Evolutionary conservation across 2,329 filamentous ascomycete species (phyloP).

Genomic region (Ophiocordyceps sinensis): DNA sequence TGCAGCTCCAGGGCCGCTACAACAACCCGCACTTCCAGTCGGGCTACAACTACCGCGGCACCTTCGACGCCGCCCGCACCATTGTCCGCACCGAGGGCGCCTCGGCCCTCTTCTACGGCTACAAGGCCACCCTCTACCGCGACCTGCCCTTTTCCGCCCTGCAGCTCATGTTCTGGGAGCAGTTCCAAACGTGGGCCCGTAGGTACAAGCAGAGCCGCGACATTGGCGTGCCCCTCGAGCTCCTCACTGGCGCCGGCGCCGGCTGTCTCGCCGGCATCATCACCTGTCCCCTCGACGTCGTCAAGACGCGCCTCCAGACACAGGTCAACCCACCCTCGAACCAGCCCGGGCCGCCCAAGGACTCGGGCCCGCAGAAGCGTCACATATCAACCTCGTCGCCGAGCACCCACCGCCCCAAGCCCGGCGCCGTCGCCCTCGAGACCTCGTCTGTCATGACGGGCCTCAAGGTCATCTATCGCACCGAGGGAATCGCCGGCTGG

Average conservation of each 20-base stretch:
- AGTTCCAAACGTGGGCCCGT: constrained; percentile 72
- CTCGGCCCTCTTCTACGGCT: constrained; percentile 84
- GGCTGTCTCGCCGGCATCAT: constrained; percentile 88
- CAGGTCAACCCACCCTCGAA: constrained; percentile 45
- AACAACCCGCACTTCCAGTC: constrained; percentile 91
- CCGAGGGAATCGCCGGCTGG: constrained; percentile 78
- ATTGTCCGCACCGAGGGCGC: constrained; percentile 75
- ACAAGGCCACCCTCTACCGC: constrained; percentile 86
- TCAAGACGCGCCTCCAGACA: constrained; percentile 93
- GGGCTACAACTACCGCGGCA: constrained; percentile 90
- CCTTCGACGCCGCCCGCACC: constrained; percentile 68
- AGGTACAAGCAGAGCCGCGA: constrained; percentile 65
- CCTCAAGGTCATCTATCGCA: constrained; percentile 73
- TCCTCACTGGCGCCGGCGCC: constrained; percentile 76
- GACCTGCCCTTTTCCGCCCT: constrained; percentile 92
- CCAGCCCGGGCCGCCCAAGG: constrained; percentile 11
- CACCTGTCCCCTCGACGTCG: constrained; percentile 91
- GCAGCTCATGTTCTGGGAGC: constrained; percentile 97
- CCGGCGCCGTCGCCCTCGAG: constrained; percentile 66
- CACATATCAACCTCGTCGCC: constrained; percentile 83
- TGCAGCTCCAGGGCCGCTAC: constrained; percentile 86
- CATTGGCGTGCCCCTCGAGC: constrained; percentile 73
- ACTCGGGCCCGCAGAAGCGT: constrained; percentile 41
- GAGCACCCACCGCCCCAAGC: constrained; percentile 65
- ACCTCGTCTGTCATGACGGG: constrained; percentile 83